Evolutionary conservation across 2,329 filamentous ascomycete species (phyloP), one percentile per base, ranked within the genome.

Genomic region (Phialophora tarda): DNA sequence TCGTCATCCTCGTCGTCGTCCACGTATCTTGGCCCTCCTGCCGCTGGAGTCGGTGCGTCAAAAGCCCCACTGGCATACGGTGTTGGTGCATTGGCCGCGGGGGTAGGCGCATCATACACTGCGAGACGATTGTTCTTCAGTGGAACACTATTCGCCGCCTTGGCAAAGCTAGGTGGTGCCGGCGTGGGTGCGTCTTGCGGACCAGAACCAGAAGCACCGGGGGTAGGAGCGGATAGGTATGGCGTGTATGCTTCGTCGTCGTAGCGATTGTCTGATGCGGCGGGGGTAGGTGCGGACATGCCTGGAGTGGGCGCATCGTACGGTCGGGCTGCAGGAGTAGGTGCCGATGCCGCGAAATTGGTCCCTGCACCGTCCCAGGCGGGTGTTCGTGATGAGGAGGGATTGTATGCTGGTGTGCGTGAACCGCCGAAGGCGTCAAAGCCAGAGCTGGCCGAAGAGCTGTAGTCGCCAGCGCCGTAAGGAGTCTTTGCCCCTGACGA

Each of bases 271-370:
- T 86, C 86, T 58, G 84, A 86, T 0, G 87, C 88, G 28, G 86
- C 88, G 0, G 90, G 90, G 0, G 90, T 93, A 0, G 89, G 89
- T 17, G 89, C 90, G 64, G 80, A 85, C 53, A 55, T 55, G 2
- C 88, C 89, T 0, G 89, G 91, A 0, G 91, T 93, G 0, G 90
- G 90, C 3, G 91, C 91, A 71, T 94, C 91, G 72, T 91, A 92
- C 0, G 85, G 74, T 26, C 76, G 75, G 65, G 75, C 76, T 2
- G 77, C 75, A 69, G 71, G 74, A 23, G 70, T 77, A 64, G 70
- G 70, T 58, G 71, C 72, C 5, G 76, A 75, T 17, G 72, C 71
- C 6, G 75, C 71, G 14, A 10, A 28, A 32, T 55, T 62, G 55
- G 63, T 66, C 41, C 67, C 67, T 7, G 66, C 63, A 38, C 72